Conservation (phyloP, 2,329 filamentous ascomycete species). For the Penicillium sp. region DNA sequence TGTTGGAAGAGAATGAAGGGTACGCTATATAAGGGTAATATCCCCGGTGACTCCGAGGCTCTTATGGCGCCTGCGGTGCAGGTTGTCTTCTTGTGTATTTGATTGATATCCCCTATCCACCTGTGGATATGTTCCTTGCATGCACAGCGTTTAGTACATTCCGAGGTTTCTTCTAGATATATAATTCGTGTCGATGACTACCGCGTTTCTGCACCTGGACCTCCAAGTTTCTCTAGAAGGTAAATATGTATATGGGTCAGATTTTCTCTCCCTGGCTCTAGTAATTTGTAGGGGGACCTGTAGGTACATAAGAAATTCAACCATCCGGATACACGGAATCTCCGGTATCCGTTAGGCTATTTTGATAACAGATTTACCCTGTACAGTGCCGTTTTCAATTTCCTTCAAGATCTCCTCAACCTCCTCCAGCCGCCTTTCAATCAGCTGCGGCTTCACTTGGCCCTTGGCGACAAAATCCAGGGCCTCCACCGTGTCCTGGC, state of each 20-base stretch:
- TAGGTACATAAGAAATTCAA: no score
- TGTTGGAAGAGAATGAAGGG: constrained; percentile 39
- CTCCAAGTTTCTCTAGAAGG: no score
- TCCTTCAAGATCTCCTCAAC: constrained; percentile 8
- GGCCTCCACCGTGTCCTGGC: constrained; percentile 14
- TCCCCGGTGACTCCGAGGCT: background rate
- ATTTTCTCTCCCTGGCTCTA: no score
- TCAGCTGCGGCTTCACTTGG: constrained; percentile 20
- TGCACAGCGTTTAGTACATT: background rate
- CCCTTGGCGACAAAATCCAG: constrained; percentile 13
- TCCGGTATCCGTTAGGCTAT: no score
- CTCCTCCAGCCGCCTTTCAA: constrained; percentile 15
- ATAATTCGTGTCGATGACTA: background rate
- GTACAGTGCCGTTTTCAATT: constrained; percentile 5
- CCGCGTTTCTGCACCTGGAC: background rate
- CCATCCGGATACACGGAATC: no score
- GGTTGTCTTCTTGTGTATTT: constrained; percentile 7
- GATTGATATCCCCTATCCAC: constrained; percentile 14
- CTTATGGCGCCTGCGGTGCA: constrained; percentile 6
- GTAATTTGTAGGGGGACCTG: no score
- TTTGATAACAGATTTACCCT: constrained; percentile 5
- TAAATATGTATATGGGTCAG: no score
- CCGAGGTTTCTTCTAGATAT: background rate
- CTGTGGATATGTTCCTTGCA: constrained; percentile 6
- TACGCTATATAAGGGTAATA: constrained; percentile 33